These are phyloP conservation scores for Acacia pycnantha DNA, from an alignment of 331 rosid species.

Conservation along the genomic window DNA sequence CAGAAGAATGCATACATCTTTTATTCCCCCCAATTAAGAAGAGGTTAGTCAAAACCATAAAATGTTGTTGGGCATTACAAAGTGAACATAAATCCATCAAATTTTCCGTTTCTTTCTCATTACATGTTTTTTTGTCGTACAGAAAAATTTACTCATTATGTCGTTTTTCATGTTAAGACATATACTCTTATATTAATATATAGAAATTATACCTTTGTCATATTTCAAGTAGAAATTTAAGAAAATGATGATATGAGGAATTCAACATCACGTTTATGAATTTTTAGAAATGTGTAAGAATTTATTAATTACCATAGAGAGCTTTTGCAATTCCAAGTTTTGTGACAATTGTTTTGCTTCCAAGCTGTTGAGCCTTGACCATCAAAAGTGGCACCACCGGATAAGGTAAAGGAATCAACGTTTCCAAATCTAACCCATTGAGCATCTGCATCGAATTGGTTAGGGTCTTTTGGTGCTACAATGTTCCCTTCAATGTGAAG, in stretches of 20 bases:
- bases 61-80: background rate
- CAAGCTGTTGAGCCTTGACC: slow-evolving; percentile 20
- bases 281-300: background rate
- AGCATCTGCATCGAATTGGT: background rate
- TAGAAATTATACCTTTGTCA: no score
- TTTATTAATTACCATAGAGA: background rate
- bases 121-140: no score
- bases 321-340: background rate
- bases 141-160: no score
- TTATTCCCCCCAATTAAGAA: no score
- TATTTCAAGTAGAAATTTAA: no score
- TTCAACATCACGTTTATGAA: background rate
- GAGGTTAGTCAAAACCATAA: no score
- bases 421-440: background rate
- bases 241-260: background rate
- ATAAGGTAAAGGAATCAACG: background rate
- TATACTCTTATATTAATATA: no score
- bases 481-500: background rate
- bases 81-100: no score
- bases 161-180: no score
- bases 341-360: slow-evolving; percentile 28
- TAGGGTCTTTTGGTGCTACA: background rate
- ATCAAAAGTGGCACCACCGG: background rate
- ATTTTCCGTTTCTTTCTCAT: no score
- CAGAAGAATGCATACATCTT: background rate